Evolutionary conservation across 495 filamentous ascomycete genomes (phyloP).

Genomic region (Geoglossum glabrum): DNA sequence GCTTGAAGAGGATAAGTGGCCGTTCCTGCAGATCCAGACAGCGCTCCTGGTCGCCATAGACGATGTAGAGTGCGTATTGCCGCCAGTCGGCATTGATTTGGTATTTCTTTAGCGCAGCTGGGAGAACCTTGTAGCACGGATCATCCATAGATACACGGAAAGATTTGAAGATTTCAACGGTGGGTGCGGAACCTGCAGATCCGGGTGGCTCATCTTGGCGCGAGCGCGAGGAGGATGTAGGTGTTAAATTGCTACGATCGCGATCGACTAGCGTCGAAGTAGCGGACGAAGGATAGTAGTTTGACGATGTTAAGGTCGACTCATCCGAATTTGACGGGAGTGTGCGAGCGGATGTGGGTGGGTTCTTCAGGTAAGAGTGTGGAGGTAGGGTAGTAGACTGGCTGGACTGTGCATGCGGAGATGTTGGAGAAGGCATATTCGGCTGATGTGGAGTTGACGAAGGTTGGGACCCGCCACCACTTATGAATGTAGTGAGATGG

Average conservation of each 20-base stretch:
- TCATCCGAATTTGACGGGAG: constrained; percentile 1
- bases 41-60: constrained; percentile 90
- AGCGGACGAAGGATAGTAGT: constrained; percentile 11
- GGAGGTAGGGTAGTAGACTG: constrained; percentile 28
- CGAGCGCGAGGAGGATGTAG: constrained; percentile 20
- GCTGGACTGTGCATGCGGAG: constrained; percentile 30
- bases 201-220: constrained; percentile 12
- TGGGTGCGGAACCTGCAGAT: constrained; percentile 18
- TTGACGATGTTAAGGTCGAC: constrained; percentile 10
- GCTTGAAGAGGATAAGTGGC: constrained; percentile 89
- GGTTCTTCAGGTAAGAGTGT: constrained; percentile 26
- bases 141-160: constrained; percentile 97
- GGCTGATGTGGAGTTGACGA: constrained; percentile 34
- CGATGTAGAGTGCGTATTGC: constrained; percentile 92
- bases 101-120: constrained; percentile 89
- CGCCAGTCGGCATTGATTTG: constrained; percentile 96
- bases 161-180: constrained; percentile 91
- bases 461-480: constrained; percentile 31
- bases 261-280: constrained; percentile 12
- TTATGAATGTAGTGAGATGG: constrained; percentile 52
- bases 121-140: constrained; percentile 90
- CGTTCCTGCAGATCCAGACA: constrained; percentile 83
- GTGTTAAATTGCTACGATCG: constrained; percentile 18
- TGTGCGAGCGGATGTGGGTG: background rate
- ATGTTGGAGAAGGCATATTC: constrained; percentile 69